Evolutionary conservation across 805 yeast genomes (phyloP).

Genomic region (Candida saitoana): DNA sequence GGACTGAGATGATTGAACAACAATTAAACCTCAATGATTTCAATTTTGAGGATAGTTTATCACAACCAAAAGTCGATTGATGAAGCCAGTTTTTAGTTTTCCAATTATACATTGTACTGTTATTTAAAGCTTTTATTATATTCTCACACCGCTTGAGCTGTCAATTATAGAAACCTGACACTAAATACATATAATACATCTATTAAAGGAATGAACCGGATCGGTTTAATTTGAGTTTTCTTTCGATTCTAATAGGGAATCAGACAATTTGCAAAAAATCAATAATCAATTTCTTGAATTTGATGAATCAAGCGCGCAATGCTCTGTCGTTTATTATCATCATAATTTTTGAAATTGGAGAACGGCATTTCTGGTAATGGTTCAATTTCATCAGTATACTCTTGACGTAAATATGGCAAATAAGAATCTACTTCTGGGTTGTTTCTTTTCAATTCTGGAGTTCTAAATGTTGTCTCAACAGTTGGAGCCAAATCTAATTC

Average conservation of each 20-base stretch:
- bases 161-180: not conserved
- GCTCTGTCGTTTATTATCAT: slow-evolving; percentile 1
- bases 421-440: not conserved
- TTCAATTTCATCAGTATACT: slow-evolving; percentile 1
- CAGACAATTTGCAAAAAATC: no score
- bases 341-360: not conserved
- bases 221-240: no score
- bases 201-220: no score
- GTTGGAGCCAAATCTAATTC: slow-evolving; percentile 5
- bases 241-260: no score
- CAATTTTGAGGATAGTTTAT: slow-evolving; percentile 20
- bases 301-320: slow-evolving; percentile 4
- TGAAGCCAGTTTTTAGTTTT: not conserved
- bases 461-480: not conserved
- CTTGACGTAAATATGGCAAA: slow-evolving; percentile 2
- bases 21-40: slow-evolving; percentile 43
- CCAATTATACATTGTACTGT: no score
- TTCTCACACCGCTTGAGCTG: not conserved
- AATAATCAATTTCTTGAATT: slow-evolving; percentile 4
- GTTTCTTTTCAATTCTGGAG: not conserved
- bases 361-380: not conserved
- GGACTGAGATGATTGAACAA: slow-evolving; percentile 77
- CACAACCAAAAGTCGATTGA: slow-evolving; percentile 5
- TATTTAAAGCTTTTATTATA: not conserved
- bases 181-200: slow-evolving; percentile 2